A percentile compares a stretch with the other conserved stretches of the same genome.
Evolutionary conservation across 208 protist genomes (phyloP).

Genomic region (Leishmania amazonensis): DNA sequence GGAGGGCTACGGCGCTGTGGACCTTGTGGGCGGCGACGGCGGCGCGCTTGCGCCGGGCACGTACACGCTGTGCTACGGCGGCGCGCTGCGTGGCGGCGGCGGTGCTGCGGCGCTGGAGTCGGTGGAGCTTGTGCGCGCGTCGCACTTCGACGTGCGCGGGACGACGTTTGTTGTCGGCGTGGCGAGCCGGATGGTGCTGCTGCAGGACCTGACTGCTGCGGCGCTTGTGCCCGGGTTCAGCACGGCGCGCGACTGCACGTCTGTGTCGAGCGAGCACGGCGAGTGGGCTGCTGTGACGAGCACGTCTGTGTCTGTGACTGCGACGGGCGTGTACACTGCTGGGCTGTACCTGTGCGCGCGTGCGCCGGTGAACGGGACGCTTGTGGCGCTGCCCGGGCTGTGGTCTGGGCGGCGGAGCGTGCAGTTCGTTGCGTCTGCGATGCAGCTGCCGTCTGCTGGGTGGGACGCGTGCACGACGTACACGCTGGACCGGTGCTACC

Average conservation of each 20-base stretch:
- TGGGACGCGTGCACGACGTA: slow-evolving; percentile 35
- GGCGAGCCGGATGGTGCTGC: slow-evolving; percentile 38
- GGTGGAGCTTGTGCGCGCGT: slow-evolving; percentile 41
- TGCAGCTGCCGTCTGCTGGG: slow-evolving; percentile 36
- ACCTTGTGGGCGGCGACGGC: slow-evolving; percentile 23
- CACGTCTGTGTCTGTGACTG: slow-evolving; percentile 45
- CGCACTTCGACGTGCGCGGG: slow-evolving; percentile 52
- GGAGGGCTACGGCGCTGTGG: slow-evolving; percentile 45
- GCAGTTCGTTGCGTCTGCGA: slow-evolving; percentile 27
- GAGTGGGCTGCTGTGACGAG: slow-evolving; percentile 33
- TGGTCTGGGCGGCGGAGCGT: slow-evolving; percentile 5
- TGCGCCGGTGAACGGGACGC: slow-evolving; percentile 49
- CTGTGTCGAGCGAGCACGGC: slow-evolving; percentile 38
- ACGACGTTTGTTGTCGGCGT: slow-evolving; percentile 51
- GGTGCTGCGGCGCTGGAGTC: slow-evolving; percentile 17
- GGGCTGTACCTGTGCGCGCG: slow-evolving; percentile 58
- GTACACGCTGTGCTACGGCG: slow-evolving; percentile 59
- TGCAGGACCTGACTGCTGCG: slow-evolving; percentile 41
- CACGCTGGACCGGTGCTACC: slow-evolving; percentile 35
- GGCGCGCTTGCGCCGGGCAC: slow-evolving; percentile 36
- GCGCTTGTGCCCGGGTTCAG: slow-evolving; percentile 60
- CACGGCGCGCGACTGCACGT: slow-evolving; percentile 36
- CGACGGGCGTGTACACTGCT: slow-evolving; percentile 14
- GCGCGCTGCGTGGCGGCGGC: not conserved
- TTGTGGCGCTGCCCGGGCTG: slow-evolving; percentile 38